Base-by-base conservation (phyloP, 2,329 filamentous ascomycete species). In the Trichoderma afroharzianum region DNA sequence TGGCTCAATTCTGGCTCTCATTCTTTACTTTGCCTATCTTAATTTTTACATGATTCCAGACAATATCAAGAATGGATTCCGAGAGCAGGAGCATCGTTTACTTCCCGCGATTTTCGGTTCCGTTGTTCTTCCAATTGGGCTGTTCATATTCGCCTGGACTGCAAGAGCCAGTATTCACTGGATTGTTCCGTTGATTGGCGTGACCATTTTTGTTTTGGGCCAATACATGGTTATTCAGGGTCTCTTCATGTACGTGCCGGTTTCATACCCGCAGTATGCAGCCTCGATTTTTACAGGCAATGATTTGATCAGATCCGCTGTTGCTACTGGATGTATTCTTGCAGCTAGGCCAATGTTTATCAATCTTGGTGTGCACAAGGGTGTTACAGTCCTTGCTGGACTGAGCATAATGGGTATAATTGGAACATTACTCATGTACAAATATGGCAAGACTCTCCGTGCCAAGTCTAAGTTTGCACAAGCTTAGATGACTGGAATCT, bases 71-170 rank as follows among this genome's bases (percentile, higher is more conserved):
- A 59, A 59, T 32, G 66, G 66, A n/a, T 59, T 68, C 6, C 26
- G 66, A 33, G 53, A 59, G 26, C 55, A 68, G 28, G 55, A 68
- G 55, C 53, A 68, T 4, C 33, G 53, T 26, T 30, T 68, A 36
- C n/a, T 68, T 14, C 66, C 66, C 6, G 66, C 53, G 1, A 59
- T 50, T 5, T 18, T 61, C 8, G 66, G 53, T 3, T 61, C 66
- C n/a, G 24, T 68, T 33, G n/a, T 47, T 24, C 39, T 59, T 26
- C 66, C 66, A 11, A 18, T 63, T 18, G 67, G 67, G 1, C 30
- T 63, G 12, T 63, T 63, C n/a, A 63, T 55, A 28, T 70, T 70
- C 32, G 55, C 66, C 11, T 63, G 67, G 67, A 62, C 67, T n/a
- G 67, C 58, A 24, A 24, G 47, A 36, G 39, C 67, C 3, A 33